Evolutionary conservation across 2,329 filamentous ascomycete genomes (phyloP).

Genomic region (Zelopaecilomyces penicillatus): DNA sequence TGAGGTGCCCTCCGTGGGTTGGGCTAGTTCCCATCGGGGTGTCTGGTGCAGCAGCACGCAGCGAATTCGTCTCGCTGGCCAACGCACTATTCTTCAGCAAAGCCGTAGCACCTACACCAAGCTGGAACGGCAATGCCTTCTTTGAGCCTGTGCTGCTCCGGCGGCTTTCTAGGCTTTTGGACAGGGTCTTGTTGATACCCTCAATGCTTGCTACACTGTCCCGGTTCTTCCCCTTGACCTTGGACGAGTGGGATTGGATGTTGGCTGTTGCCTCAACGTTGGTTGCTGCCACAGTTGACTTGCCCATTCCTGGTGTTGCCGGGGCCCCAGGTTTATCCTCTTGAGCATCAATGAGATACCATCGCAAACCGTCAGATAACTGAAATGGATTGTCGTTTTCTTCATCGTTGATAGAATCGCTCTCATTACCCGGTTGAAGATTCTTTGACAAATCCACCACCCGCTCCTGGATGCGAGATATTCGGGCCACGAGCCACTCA

Average conservation of each 20-base stretch:
- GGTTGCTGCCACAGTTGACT: conserved; percentile 82
- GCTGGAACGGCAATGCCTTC: conserved; percentile 55
- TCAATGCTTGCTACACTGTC: conserved; percentile 52
- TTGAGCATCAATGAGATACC: conserved; percentile 89
- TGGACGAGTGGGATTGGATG: conserved; percentile 43
- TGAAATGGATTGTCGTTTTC: conserved; percentile 97
- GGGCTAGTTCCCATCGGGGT: conserved; percentile 34
- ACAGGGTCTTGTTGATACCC: conserved; percentile 68
- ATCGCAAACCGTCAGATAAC: conserved; percentile 84
- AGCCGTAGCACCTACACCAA: conserved; percentile 30
- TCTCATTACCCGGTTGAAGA: conserved; percentile 43
- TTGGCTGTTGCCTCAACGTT: conserved; percentile 80
- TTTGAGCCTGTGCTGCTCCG: conserved; percentile 81
- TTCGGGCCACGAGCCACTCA: conserved; percentile 95
- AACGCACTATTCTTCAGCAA: conserved; percentile 42
- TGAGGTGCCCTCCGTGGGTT: conserved; percentile 23
- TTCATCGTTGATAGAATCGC: conserved; percentile 47
- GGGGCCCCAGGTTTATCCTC: conserved; percentile 91
- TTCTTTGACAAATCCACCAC: conserved; percentile 87
- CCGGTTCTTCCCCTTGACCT: conserved; percentile 35
- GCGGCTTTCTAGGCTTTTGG: conserved; percentile 83
- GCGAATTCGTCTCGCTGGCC: conserved; percentile 51
- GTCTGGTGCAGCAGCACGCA: conserved; percentile 40
- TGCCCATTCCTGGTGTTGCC: conserved; percentile 83
- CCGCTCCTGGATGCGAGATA: conserved; percentile 82